Evolutionary conservation across 139 green algal genomes (phyloP), one percentile per base, ranked within the genome.

Genomic region (Trebouxia sp.): DNA sequence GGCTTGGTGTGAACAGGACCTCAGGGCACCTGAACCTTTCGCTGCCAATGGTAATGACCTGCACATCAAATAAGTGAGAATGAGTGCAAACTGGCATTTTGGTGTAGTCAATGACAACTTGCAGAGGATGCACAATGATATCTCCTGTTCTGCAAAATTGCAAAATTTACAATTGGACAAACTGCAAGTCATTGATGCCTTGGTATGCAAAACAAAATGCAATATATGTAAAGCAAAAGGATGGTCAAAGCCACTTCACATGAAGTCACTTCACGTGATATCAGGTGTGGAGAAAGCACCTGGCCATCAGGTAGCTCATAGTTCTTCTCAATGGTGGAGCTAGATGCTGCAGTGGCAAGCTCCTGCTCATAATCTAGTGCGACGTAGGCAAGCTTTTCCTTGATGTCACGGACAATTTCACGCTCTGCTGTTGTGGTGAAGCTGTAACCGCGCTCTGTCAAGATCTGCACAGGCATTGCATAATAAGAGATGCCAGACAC

Each of bases 401-500:
- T 99, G 85, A 99, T 98, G 91, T 99, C 96, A 17, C 96, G 91
- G 72, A 99, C 96, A 75, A 99, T 99, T 90, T 99, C 96, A 65
- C 94, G 90, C 91, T 99, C 96, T 45, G 96, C 96, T 45, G 95
- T 95, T 65, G 95, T 99, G 75, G 94, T 98, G 92, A 99, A 99
- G 48, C 88, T 95, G 92, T 99, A 98, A 65, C 97, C 97, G 42
- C 97, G 92, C 90, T 99, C 96, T 81, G 92, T 95, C 24, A 96
- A 84, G 62, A 83, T 85, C 58, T 72, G 62, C 62, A n/a, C n/a
- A 72, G 12, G 4, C 11, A 14, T 26, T 3, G 41, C 28, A 69
- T 24, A 42, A 30, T 69, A n/a, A n/a, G n/a, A n/a, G n/a, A n/a
- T n/a, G n/a, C n/a, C n/a, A n/a, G n/a, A n/a, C n/a, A n/a, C n/a